phyloP scores from a whole-genome alignment of 1,284 basidiomycete species.

The Melampsora allii-populina region DNA sequence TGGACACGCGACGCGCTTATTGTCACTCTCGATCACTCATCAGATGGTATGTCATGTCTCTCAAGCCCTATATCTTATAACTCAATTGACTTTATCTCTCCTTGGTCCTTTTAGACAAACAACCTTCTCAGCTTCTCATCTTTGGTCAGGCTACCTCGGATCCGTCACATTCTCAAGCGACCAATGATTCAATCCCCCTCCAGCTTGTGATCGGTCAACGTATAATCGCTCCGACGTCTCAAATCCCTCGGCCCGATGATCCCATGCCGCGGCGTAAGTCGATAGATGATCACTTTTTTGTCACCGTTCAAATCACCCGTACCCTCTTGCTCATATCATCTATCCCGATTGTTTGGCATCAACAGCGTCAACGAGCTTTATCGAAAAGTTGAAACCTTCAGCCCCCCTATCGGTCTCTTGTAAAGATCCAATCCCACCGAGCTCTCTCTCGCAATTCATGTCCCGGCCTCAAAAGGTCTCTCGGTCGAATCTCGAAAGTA shows the following conservation, averaged over 20 bases:
- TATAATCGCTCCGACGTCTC: not conserved
- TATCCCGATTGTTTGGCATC: not conserved
- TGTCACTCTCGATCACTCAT: slow-evolving; percentile 21
- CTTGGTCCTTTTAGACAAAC: slow-evolving; percentile 9
- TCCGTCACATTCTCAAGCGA: slow-evolving; percentile 19
- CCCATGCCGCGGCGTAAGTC: slow-evolving; percentile 41
- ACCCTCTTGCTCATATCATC: not conserved
- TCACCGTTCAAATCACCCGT: not conserved
- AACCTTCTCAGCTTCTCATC: slow-evolving; percentile 17
- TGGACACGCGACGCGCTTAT: slow-evolving; percentile 28
- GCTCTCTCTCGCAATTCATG: not conserved
- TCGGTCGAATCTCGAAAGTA: not conserved
- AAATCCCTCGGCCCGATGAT: slow-evolving; percentile 42
- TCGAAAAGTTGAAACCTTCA: slow-evolving; percentile 17
- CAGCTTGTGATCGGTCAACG: slow-evolving; percentile 37
- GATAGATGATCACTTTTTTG: not conserved
- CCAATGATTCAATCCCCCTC: slow-evolving; percentile 3
- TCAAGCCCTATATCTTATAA: not conserved
- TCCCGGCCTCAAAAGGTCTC: not conserved
- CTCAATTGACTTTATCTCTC: not conserved
- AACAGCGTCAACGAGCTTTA: not conserved
- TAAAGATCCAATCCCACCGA: not conserved
- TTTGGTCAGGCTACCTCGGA: slow-evolving; percentile 19
- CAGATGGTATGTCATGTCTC: slow-evolving; percentile 22
- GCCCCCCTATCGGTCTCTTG: not conserved